phyloP scores from a whole-genome alignment of 148 eudicot genomes.

The Pouteria glomerata region DNA sequence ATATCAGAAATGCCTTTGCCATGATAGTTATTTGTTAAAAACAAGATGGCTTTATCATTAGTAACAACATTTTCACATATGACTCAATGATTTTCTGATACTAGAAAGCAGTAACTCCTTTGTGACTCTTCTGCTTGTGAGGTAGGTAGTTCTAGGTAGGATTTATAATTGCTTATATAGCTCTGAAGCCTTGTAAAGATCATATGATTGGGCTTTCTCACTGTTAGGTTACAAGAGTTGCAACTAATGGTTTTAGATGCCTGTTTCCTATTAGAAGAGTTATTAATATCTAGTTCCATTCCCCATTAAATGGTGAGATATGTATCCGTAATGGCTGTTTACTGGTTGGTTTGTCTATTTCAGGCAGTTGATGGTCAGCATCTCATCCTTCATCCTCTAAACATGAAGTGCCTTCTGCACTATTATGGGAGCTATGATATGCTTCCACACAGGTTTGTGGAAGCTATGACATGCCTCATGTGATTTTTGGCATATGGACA shows the following conservation, averaged over 20 bases:
- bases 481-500: no score
- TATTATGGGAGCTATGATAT: constrained; percentile 83
- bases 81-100: no score
- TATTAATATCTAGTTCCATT: neutral
- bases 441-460: constrained; percentile 72
- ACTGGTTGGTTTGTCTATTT: constrained; percentile 16
- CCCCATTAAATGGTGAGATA: neutral
- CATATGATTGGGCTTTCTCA: neutral
- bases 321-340: neutral
- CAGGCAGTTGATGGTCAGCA: constrained; percentile 98
- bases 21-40: neutral
- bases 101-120: neutral
- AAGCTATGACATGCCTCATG: no score
- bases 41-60: neutral
- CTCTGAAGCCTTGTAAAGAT: neutral
- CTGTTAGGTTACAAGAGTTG: neutral
- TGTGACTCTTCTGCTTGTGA: neutral
- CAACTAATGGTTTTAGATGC: neutral
- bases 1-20: neutral
- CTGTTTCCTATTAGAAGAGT: neutral
- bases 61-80: neutral
- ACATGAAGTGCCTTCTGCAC: constrained; percentile 91
- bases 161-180: neutral
- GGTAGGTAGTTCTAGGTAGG: neutral
- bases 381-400: constrained; percentile 80